Evolutionary conservation across 176 grass and related monocot genomes (phyloP).

Genomic region (Zoysia pacifica): DNA sequence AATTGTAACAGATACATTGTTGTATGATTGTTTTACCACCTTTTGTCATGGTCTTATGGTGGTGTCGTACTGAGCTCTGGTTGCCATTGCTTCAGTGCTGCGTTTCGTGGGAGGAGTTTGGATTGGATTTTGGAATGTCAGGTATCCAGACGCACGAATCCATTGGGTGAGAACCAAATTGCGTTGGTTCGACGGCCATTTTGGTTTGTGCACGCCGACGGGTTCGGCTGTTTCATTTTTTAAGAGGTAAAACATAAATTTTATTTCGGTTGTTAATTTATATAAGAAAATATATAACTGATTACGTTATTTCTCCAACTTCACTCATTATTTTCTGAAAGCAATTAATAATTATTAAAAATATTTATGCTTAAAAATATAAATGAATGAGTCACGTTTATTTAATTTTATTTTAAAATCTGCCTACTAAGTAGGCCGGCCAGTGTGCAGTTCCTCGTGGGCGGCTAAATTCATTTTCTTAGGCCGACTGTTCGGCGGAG

Average conservation of each 20-base stretch:
- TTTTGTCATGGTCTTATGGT: too few relatives aligned
- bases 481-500: neutral
- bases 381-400: too few relatives aligned
- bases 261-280: too few relatives aligned
- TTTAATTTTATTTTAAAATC: too few relatives aligned
- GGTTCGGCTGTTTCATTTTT: neutral
- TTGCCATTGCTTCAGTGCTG: neutral
- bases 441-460: neutral
- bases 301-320: too few relatives aligned
- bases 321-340: too few relatives aligned
- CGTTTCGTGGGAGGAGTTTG: neutral
- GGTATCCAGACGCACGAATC: neutral
- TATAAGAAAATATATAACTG: too few relatives aligned
- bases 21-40: conserved; percentile 1
- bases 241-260: too few relatives aligned
- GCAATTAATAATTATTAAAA: too few relatives aligned
- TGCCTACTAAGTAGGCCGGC: neutral
- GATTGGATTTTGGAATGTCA: neutral
- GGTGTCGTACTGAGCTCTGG: neutral
- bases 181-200: neutral
- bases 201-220: neutral
- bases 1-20: conserved; percentile 20
- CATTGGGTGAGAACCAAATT: neutral
- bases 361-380: too few relatives aligned
- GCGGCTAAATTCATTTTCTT: neutral